Percentiles rank a stretch among this genome's conserved stretches.
Conservation (phyloP, 2,329 filamentous ascomycete species). For the Sporothrix inflata region DNA sequence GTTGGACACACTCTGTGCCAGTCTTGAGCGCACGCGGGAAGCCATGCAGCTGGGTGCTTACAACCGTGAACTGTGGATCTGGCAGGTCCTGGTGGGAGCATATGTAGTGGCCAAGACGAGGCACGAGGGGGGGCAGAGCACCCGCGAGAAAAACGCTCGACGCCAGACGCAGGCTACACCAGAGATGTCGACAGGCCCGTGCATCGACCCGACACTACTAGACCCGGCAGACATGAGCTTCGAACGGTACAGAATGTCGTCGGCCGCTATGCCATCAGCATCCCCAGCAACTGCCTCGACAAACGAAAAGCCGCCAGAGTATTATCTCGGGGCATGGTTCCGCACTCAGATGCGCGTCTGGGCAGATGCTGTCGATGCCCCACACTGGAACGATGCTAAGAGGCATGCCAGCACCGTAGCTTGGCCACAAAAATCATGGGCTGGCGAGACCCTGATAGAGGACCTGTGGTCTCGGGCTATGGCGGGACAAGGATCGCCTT, state of each 20-base stretch:
- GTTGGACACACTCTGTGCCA: not conserved
- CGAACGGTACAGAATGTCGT: not conserved
- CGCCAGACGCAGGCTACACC: not conserved
- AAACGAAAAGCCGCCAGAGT: not conserved
- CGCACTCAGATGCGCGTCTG: constrained; percentile 11
- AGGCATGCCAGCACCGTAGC: not conserved
- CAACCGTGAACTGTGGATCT: not conserved
- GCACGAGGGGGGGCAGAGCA: not conserved
- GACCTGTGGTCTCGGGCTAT: not conserved
- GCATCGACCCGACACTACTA: not conserved
- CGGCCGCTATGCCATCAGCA: not conserved
- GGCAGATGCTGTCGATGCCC: not conserved
- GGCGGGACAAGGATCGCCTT: not conserved
- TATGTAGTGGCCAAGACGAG: not conserved
- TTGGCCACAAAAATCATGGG: not conserved
- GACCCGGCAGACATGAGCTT: not conserved
- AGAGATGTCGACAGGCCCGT: not conserved
- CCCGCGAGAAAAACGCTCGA: not conserved
- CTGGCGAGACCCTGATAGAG: not conserved
- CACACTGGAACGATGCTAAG: constrained; percentile 5
- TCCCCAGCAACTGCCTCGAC: not conserved
- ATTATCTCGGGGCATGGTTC: constrained; percentile 14
- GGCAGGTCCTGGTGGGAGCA: constrained; percentile 1
- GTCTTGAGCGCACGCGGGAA: not conserved
- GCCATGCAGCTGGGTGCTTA: not conserved